Conservation (phyloP, 306 rosid genomes). For the Vicia faba region DNA sequence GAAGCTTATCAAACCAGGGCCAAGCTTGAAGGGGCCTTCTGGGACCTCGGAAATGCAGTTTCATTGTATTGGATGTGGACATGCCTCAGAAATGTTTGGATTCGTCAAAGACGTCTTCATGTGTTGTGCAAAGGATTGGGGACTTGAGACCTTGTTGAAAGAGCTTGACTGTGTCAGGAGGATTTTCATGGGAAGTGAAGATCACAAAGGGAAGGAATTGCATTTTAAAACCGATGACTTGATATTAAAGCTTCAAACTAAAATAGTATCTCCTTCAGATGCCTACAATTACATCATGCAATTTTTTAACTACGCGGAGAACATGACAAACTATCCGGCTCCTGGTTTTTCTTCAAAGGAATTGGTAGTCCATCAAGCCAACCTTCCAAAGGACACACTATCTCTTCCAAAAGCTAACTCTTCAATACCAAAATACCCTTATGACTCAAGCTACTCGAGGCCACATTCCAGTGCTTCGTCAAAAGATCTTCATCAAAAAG, state of each 20-base stretch:
- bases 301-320: slow-evolving; percentile 74
- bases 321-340: slow-evolving; percentile 54
- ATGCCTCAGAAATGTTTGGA: slow-evolving; percentile 95
- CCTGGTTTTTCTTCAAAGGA: slow-evolving; percentile 54
- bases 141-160: slow-evolving; percentile 71
- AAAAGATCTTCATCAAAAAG: no score
- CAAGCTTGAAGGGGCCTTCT: slow-evolving; percentile 85
- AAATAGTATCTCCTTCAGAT: slow-evolving; percentile 70
- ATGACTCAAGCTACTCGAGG: no score
- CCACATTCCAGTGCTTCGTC: no score
- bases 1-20: slow-evolving; percentile 85
- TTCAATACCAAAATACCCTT: no score
- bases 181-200: slow-evolving; percentile 84
- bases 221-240: slow-evolving; percentile 69
- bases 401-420: no score
- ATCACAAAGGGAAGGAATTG: slow-evolving; percentile 86
- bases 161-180: slow-evolving; percentile 81
- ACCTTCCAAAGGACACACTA: no score
- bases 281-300: no score
- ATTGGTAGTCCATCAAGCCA: no score
- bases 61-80: slow-evolving; percentile 88
- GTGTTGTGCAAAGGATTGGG: slow-evolving; percentile 94
- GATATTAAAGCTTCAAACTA: slow-evolving; percentile 55
- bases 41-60: slow-evolving; percentile 92
- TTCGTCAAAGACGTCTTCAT: slow-evolving; percentile 89